Conservation (phyloP, 1,139 yeast species). For the Candida tunisiensis region DNA sequence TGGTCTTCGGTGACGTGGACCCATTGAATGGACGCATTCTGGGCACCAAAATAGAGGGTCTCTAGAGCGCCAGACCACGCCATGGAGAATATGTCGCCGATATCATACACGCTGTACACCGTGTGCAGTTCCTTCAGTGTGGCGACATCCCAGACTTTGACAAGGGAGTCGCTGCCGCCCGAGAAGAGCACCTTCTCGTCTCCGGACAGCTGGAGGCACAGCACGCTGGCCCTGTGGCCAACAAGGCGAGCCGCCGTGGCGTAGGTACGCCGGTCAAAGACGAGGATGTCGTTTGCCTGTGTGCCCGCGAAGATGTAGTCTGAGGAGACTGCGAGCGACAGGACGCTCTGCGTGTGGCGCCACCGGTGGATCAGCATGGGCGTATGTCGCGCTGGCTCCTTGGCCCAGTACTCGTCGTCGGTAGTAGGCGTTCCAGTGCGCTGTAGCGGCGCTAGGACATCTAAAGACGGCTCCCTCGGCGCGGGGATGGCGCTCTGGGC, state of each 20-base stretch:
- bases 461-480: no score
- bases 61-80: slow-evolving; percentile 46
- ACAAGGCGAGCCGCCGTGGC: slow-evolving; percentile 27
- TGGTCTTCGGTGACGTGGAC: slow-evolving; percentile 17
- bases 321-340: slow-evolving; percentile 57
- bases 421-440: no score
- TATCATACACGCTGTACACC: slow-evolving; percentile 68
- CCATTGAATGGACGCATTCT: slow-evolving; percentile 79
- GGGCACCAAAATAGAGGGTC: slow-evolving; percentile 73
- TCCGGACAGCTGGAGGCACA: slow-evolving; percentile 42
- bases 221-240: slow-evolving; percentile 59
- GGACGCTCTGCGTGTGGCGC: slow-evolving; percentile 55
- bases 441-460: no score
- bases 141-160: slow-evolving; percentile 64
- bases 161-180: slow-evolving; percentile 82
- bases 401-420: no score
- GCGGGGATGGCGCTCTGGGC: no score
- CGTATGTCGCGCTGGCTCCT: not conserved
- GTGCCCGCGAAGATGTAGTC: slow-evolving; percentile 77
- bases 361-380: slow-evolving; percentile 46
- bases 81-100: slow-evolving; percentile 84
- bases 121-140: slow-evolving; percentile 31
- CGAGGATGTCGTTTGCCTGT: slow-evolving; percentile 67
- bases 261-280: slow-evolving; percentile 52
- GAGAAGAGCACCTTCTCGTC: slow-evolving; percentile 54